Conservation (phyloP, 306 rosid genomes). For the Begonia peltatifolia region DNA sequence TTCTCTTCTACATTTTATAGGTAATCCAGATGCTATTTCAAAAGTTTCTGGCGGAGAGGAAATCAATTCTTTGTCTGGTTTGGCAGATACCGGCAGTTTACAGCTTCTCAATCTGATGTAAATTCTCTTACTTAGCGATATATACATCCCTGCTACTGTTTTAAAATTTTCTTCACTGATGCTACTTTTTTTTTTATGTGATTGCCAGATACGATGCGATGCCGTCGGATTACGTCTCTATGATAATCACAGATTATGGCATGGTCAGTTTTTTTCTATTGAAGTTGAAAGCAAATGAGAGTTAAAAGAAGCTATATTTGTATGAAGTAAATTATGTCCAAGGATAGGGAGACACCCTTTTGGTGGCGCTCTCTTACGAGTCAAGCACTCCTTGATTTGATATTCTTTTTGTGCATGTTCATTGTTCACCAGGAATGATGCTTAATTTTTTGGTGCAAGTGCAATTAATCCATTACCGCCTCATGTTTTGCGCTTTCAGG, state of each 20-base stretch:
- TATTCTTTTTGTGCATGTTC: not conserved
- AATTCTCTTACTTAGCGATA: not conserved
- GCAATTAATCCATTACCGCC: not conserved
- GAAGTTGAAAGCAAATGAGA: not conserved
- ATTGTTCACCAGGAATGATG: no score
- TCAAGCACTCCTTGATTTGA: no score
- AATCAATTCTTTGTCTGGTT: conserved; percentile 37
- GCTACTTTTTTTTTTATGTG: not conserved
- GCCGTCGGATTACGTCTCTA: conserved; percentile 71
- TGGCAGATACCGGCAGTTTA: conserved; percentile 36
- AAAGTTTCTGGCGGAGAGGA: conserved; percentile 58
- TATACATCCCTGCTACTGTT: not conserved
- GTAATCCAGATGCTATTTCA: conserved; percentile 55
- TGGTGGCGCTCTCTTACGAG: no score
- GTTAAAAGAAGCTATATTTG: no score
- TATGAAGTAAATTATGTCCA: no score
- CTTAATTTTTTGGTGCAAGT: not conserved
- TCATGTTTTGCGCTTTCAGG: conserved; percentile 23
- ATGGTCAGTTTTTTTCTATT: conserved; percentile 38
- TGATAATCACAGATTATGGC: conserved; percentile 83
- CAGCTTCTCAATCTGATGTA: conserved; percentile 72
- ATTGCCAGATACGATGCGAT: conserved; percentile 65
- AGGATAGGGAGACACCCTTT: no score
- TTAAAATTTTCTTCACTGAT: not conserved
- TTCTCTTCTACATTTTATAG: conserved; percentile 29